Evolutionary conservation across 345 rosid genomes (phyloP), one percentile per base, ranked within the genome.

Genomic region (Citrus sp.): DNA sequence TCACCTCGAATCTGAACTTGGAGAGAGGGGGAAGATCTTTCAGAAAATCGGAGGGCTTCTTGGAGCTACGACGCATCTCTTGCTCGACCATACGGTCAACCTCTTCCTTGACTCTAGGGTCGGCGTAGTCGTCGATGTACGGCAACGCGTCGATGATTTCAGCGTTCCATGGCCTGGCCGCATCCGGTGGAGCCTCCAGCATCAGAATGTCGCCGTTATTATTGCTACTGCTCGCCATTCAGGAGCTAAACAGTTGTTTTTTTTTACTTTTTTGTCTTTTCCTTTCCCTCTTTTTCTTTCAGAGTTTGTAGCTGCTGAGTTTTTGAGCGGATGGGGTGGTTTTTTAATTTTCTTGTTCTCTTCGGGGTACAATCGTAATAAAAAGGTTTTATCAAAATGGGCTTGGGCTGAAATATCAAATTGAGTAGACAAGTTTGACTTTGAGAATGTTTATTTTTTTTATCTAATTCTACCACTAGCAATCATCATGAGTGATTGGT

Each of bases 41-140:
- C 72, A 94, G 93, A 73, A 94, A 94, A 77, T 96, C 97, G 19
- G 97, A 84, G 8, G 99, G 99, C 68, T 92, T 96, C 88, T 90
- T 92, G 14, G 87, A 82, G 84, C 99, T 96, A 76, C 90, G 84
- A 19, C 98, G 97, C 99, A 96, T 96, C 90, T 96, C 99, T 70
- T 94, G 98, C 84, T 94, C 97, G 61, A 96, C 92, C 40, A 94
- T 85, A 12, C 94, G 94, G 78, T 94, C 98, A 9, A 92, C 98
- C 85, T 96, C 99, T 9, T 86, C 85, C 79, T 94, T 94, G 67
- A 96, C 86, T 80, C 73, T 74, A 4, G 93, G 94, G 75, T 93
- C 80, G 16, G 90, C 92, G 64, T 94, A 96, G 82, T 96, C 97
- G 85, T 96, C 99, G 30, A 96, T 96, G 87, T 96, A 94, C 42